Evolutionary conservation across 2,329 filamentous ascomycete species (phyloP).

Genomic region (Ophiosphaerella korrae): DNA sequence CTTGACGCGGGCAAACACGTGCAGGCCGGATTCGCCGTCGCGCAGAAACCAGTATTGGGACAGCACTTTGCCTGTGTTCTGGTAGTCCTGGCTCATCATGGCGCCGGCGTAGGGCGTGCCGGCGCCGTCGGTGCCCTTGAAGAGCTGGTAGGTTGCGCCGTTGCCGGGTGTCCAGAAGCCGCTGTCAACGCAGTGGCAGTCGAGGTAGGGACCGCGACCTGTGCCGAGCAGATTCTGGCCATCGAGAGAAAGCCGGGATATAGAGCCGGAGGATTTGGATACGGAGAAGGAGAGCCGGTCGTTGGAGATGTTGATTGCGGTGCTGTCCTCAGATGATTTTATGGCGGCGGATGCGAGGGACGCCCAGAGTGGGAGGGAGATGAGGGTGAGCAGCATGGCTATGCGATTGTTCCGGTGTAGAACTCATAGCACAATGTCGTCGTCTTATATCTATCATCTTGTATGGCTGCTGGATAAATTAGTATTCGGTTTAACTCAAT

Average conservation of each 20-base stretch:
- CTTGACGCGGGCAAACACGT: constrained; percentile 64
- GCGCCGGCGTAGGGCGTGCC: constrained; percentile 63
- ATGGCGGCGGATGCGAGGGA: constrained; percentile 10
- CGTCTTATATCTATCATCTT: no score
- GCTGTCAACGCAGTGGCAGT: constrained; percentile 63
- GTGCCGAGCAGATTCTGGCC: constrained; percentile 60
- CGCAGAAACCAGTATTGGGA: constrained; percentile 70
- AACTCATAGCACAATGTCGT: no score
- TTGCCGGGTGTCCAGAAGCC: constrained; percentile 66
- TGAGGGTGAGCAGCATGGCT: no score
- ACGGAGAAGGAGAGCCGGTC: constrained; percentile 19
- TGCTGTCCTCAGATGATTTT: constrained; percentile 16
- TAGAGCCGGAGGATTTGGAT: constrained; percentile 12
- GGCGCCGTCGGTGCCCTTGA: constrained; percentile 57
- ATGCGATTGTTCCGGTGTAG: background rate
- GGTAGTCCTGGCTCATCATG: constrained; percentile 64
- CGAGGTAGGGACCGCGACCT: constrained; percentile 64
- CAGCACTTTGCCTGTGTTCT: constrained; percentile 62
- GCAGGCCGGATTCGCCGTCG: constrained; percentile 66
- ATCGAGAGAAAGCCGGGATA: constrained; percentile 48
- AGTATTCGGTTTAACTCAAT: background rate
- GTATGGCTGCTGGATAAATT: background rate
- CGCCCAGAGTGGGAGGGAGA: constrained; percentile 6
- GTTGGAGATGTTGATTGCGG: constrained; percentile 19
- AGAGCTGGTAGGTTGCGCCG: constrained; percentile 56